Evolutionary conservation across 2,329 filamentous ascomycete species (phyloP).

Genomic region (Stachybotrys echinatus): DNA sequence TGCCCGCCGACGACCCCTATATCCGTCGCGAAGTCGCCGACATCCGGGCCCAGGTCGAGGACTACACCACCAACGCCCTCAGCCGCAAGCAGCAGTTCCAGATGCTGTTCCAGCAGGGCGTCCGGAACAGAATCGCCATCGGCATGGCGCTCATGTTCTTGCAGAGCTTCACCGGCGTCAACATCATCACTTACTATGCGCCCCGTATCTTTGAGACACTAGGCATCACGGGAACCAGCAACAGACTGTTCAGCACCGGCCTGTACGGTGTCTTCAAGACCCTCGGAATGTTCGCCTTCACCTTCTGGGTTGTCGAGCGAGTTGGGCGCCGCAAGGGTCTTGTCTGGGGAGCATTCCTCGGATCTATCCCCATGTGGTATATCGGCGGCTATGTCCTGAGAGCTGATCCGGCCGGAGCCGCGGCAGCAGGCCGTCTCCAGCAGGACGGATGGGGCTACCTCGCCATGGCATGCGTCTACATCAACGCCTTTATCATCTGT

Average conservation of each 20-base stretch:
- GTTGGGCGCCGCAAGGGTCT: slow-evolving; percentile 43
- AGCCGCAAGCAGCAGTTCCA: slow-evolving; percentile 18
- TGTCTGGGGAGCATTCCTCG: slow-evolving; percentile 30
- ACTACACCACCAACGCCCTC: slow-evolving; percentile 27
- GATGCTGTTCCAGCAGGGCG: slow-evolving; percentile 29
- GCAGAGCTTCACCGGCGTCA: slow-evolving; percentile 36
- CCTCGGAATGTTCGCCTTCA: slow-evolving; percentile 29
- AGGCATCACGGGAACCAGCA: slow-evolving; percentile 24
- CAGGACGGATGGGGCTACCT: slow-evolving; percentile 34
- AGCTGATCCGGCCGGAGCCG: slow-evolving; percentile 27
- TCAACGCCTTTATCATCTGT: slow-evolving; percentile 33
- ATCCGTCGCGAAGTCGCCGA: slow-evolving; percentile 46
- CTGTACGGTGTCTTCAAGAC: slow-evolving; percentile 35
- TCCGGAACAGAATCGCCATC: slow-evolving; percentile 32
- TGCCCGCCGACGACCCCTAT: slow-evolving; percentile 29
- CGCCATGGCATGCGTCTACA: slow-evolving; percentile 40
- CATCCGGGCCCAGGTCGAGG: slow-evolving; percentile 52
- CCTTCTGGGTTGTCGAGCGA: slow-evolving; percentile 40
- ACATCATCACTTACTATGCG: slow-evolving; percentile 57
- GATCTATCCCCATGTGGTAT: slow-evolving; percentile 32
- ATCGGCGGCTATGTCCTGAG: slow-evolving; percentile 31
- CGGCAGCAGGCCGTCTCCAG: slow-evolving; percentile 38
- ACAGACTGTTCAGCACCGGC: slow-evolving; percentile 31
- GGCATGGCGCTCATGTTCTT: slow-evolving; percentile 45
- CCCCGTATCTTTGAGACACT: slow-evolving; percentile 30